These are phyloP conservation scores for Leavenworthia alabamica DNA, from an alignment of 345 rosid species.

Conservation along the genomic window DNA sequence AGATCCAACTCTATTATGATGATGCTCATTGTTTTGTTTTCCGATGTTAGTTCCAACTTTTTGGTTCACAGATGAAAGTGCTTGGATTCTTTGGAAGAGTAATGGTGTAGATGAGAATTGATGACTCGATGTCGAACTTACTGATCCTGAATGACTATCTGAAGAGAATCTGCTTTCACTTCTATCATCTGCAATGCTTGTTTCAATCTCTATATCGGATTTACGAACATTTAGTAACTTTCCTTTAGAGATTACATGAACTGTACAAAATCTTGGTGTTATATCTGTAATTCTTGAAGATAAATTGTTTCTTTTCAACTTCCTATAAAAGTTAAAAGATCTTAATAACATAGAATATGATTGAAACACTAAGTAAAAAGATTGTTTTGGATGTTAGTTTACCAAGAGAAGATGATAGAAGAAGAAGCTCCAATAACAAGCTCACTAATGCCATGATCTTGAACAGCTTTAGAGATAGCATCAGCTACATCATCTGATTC, in stretches of 20 bases:
- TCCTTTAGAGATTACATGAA: constrained; percentile 68
- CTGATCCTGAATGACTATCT: constrained; percentile 35
- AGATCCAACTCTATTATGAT: constrained; percentile 42
- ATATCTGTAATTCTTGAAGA: constrained; percentile 53
- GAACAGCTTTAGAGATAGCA: constrained; percentile 65
- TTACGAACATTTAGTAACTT: constrained; percentile 63
- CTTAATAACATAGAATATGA: not conserved
- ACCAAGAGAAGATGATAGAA: constrained; percentile 60
- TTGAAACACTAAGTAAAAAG: not conserved
- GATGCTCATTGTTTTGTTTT: constrained; percentile 32
- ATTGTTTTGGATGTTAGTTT: constrained; percentile 16
- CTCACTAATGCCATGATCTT: constrained; percentile 46
- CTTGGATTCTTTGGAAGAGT: constrained; percentile 52
- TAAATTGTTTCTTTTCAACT: constrained; percentile 35
- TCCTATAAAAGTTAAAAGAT: not conserved
- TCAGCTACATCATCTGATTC: constrained; percentile 70
- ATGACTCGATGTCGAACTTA: constrained; percentile 37
- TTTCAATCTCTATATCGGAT: constrained; percentile 48
- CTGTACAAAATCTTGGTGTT: constrained; percentile 61
- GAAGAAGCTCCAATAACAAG: constrained; percentile 83
- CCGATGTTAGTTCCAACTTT: constrained; percentile 29
- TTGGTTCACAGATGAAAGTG: constrained; percentile 54
- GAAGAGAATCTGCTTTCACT: constrained; percentile 42
- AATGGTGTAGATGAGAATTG: constrained; percentile 43
- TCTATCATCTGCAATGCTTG: constrained; percentile 45